These are phyloP conservation scores for Coniochaeta sp. DNA, from an alignment of 2,329 filamentous ascomycete genomes.

Conservation along the genomic window DNA sequence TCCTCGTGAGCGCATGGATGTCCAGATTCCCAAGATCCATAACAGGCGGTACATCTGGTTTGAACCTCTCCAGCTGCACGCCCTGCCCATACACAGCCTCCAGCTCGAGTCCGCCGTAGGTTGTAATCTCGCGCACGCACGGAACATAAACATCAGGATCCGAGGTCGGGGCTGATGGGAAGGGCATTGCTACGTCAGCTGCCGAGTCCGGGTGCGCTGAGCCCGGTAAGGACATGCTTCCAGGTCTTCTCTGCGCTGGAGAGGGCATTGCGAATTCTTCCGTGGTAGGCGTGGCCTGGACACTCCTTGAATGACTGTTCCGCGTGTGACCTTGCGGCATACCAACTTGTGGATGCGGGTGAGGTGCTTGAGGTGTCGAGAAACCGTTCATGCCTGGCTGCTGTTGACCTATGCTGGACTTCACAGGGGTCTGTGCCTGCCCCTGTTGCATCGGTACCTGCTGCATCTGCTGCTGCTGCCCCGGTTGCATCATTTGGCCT, in stretches of 20 bases:
- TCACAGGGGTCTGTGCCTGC: constrained; percentile 32
- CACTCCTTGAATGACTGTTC: constrained; percentile 43
- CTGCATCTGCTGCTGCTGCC: constrained; percentile 32
- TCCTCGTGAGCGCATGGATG: constrained; percentile 80
- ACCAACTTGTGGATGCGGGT: constrained; percentile 36
- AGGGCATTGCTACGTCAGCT: constrained; percentile 15
- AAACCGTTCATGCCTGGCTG: constrained; percentile 42
- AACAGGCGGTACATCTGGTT: constrained; percentile 67
- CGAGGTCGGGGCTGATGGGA: constrained; percentile 27
- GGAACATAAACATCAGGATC: constrained; percentile 48
- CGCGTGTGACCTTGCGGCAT: constrained; percentile 34
- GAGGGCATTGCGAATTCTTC: constrained; percentile 36
- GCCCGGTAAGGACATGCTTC: constrained; percentile 32
- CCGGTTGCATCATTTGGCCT: constrained; percentile 31
- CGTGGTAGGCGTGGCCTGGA: constrained; percentile 34
- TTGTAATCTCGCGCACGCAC: constrained; percentile 44
- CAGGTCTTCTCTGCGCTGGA: constrained; percentile 32
- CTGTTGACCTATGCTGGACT: constrained; percentile 34
- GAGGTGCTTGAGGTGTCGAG: constrained; percentile 32
- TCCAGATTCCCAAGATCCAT: constrained; percentile 82
- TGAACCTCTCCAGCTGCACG: constrained; percentile 57
- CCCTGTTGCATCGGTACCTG: constrained; percentile 19
- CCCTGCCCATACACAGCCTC: constrained; percentile 57
- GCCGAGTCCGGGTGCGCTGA: constrained; percentile 21
- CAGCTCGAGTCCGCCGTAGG: constrained; percentile 67